Base-by-base conservation (phyloP, 2,329 filamentous ascomycete genomes). In the Parasarocladium wereldwijsianum region DNA sequence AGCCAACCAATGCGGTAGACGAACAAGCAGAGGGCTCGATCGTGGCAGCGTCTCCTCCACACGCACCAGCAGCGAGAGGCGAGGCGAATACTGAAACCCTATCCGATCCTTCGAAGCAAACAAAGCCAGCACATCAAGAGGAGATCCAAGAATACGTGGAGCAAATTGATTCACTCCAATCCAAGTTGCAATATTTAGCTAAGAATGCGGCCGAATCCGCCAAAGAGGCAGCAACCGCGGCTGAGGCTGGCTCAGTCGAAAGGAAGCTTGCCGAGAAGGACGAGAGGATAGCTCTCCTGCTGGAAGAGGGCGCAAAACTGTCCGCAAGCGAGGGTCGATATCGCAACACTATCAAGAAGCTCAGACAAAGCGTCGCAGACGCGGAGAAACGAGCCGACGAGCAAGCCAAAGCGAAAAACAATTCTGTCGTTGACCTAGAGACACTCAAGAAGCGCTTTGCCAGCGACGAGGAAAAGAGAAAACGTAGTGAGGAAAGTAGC, bases 271-370 rank as follows among this genome's bases (percentile, higher is more conserved):
- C 83, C 1, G 85, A 93, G 44, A 93, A 85, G 46, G 86, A 96
- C 43, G 76, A 87, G 42, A 82, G 82, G 48, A 92, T 96, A 43
- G 83, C 86, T 3, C 59, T 86, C 26, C 60, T 98, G 9, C 80
- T 98, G 64, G 78, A 93, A 42, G 90, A 98, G 57, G 90, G 92
- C 1, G 81, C 90, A 43, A 85, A 79, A 40, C 64, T 96, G 7
- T 86, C 84, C 2, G 81, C 78, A 42, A 80, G 71, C 1, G 90
- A 98, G 49, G 70, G 94, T 51, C 84, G 85, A 45, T 76, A 92
- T 38, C 66, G 87, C 36, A 71, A 71, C 5, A 76, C 77, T 4
- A 81, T 96, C 43, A 93, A 90, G 52, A 86, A 83, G 45, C 55
- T 96, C 34, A 71, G 76, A 24, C 57, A 62, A 14, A 77, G 79